Evolutionary conservation across 768 basidiomycete genomes (phyloP), one percentile per base, ranked within the genome.

Genomic region (Tylopilus felleus): DNA sequence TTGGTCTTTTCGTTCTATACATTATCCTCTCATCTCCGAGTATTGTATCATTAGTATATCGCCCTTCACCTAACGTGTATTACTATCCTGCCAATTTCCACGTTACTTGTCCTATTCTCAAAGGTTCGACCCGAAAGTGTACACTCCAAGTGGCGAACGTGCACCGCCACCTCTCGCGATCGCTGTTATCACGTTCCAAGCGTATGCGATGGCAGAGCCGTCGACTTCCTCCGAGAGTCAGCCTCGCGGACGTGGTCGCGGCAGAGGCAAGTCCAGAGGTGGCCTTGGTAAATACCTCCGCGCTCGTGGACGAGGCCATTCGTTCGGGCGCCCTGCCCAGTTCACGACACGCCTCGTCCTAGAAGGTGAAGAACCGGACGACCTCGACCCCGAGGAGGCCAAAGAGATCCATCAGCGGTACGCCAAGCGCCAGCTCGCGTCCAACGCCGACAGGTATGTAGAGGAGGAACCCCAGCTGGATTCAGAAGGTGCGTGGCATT

Each of bases 271-370:
- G 62, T 81, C 83, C 48, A 77, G 86, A 49, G 87, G 88, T 1
- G 86, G 86, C 2, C 71, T 83, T 4, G 88, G 88, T 0, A 90
- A 90, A 70, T 86, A 85, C 62, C 75, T 90, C 19, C 82, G 88
- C 25, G 85, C 88, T 12, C 72, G 84, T 4, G 88, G 88, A 4
- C 72, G 85, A 40, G 84, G 84, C 5, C 73, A 79, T 25, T 78
- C 84, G 1, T 60, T 61, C 10, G 84, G 86, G 2, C 82, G 85
- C 35, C 82, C 83, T 5, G 86, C 88, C 48, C 83, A 81, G 60
- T 90, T 87, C 66, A 64, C 70, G n/a, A 73, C 77, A 61, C 81
- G 84, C 6, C 73, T 88, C 8, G 46, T 84, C 8, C 74, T 89
- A 4, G 85, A 85, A 56, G 84, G 74, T 16, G 88, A 90, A 65